These are phyloP conservation scores for Candida suzukii DNA, from an alignment of 805 yeast genomes.

Conservation along the genomic window DNA sequence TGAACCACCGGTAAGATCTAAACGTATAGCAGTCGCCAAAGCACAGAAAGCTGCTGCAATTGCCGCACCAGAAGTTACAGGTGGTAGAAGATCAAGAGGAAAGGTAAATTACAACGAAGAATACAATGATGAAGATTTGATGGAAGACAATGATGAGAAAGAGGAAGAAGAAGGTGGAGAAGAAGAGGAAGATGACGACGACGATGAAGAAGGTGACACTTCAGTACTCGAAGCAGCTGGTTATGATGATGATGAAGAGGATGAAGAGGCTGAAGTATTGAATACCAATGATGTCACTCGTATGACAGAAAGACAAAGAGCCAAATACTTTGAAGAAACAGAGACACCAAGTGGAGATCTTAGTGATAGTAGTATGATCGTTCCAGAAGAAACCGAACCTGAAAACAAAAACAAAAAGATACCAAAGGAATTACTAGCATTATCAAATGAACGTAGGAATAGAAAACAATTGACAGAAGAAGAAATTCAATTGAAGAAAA, in stretches of 20 bases:
- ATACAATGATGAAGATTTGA: constrained; percentile 25
- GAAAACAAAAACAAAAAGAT: neutral
- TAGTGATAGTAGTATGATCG: constrained; percentile 5
- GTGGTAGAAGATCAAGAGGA: constrained; percentile 1
- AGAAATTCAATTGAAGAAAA: constrained; percentile 71
- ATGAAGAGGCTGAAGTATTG: constrained; percentile 32
- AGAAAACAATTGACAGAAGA: constrained; percentile 70
- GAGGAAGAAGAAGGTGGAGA: constrained; percentile 6
- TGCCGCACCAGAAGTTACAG: neutral
- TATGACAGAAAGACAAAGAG: constrained; percentile 52
- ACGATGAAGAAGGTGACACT: constrained; percentile 13
- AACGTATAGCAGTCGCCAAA: too few relatives aligned
- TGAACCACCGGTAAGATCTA: neutral
- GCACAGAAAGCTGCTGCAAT: neutral
- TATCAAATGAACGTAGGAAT: constrained; percentile 33
- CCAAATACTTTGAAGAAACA: constrained; percentile 30
- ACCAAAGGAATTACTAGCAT: constrained; percentile 24
- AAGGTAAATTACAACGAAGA: constrained; percentile 16
- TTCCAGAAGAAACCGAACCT: neutral
- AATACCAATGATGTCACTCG: constrained; percentile 35
- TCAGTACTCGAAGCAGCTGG: neutral
- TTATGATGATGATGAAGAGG: constrained; percentile 15
- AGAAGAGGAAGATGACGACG: constrained; percentile 5
- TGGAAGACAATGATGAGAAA: constrained; percentile 4
- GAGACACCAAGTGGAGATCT: constrained; percentile 8